These are phyloP conservation scores for Melampsora larici-populina DNA, from an alignment of 1,284 basidiomycete genomes.

Conservation along the genomic window DNA sequence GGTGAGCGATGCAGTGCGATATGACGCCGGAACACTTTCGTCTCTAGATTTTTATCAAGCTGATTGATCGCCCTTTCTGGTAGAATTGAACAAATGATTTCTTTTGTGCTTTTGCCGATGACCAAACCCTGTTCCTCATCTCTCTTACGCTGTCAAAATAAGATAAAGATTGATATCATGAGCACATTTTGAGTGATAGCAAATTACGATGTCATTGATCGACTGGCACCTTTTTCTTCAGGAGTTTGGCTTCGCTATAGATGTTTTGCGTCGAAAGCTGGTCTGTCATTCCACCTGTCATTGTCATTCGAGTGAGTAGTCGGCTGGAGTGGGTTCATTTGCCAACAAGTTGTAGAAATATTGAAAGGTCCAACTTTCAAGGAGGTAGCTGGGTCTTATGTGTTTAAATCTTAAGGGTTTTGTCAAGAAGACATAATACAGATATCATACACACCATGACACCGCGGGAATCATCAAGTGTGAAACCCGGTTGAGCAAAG, in stretches of 20 bases:
- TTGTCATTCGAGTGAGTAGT: too few relatives aligned
- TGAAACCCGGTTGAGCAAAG: too few relatives aligned
- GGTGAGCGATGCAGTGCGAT: constrained; percentile 17
- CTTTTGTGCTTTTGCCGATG: constrained; percentile 3
- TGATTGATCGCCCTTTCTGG: background rate
- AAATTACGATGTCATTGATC: background rate
- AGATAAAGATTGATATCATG: background rate
- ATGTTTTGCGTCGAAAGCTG: constrained; percentile 2
- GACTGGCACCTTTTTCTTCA: constrained; percentile 22
- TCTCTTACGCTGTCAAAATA: constrained; percentile 14
- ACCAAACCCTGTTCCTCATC: constrained; percentile 25
- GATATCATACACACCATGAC: too few relatives aligned
- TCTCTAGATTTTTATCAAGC: constrained; percentile 14
- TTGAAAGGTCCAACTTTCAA: too few relatives aligned
- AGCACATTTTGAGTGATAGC: background rate
- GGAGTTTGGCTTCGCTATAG: constrained; percentile 24
- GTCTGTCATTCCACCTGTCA: too few relatives aligned
- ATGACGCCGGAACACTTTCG: constrained; percentile 27
- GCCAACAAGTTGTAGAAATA: too few relatives aligned
- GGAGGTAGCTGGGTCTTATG: too few relatives aligned
- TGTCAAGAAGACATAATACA: too few relatives aligned
- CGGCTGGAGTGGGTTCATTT: too few relatives aligned
- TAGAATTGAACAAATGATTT: constrained; percentile 29
- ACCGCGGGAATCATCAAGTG: too few relatives aligned
- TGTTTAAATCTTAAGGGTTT: too few relatives aligned